phyloP scores from a whole-genome alignment of 1,139 yeast species.

The Candida sojae region DNA sequence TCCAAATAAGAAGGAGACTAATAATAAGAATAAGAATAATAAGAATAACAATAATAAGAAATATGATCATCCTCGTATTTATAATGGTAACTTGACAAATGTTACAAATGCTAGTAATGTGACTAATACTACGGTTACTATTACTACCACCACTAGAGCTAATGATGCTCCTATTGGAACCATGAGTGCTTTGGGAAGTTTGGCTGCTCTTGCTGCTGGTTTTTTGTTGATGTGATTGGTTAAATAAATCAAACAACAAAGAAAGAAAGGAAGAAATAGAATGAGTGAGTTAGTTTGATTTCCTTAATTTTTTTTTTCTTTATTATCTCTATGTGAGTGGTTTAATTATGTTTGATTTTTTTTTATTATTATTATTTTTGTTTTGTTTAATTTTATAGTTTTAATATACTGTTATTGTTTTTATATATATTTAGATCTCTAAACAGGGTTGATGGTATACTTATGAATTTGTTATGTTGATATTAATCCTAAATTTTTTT shows the following conservation, averaged over 20 bases:
- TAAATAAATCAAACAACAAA: neutral
- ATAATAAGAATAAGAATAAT: neutral
- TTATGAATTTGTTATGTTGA: too few species aligned
- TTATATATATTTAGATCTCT: neutral
- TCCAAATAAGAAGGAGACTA: neutral
- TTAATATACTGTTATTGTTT: neutral
- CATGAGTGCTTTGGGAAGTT: neutral
- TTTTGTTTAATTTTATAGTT: neutral
- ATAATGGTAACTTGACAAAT: neutral
- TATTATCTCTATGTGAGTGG: too few species aligned
- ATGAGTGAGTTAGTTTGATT: neutral
- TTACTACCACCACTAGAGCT: neutral
- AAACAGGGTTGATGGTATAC: too few species aligned
- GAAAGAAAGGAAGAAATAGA: too few species aligned
- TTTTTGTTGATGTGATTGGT: neutral
- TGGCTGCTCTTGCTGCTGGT: conserved; percentile 5
- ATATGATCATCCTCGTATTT: neutral
- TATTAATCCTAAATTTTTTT: too few species aligned
- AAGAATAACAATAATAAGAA: neutral
- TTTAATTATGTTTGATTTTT: too few species aligned
- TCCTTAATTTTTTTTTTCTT: neutral
- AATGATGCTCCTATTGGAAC: conserved; percentile 1
- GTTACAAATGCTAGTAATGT: neutral
- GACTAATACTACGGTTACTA: neutral
- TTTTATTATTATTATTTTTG: neutral